Evolutionary conservation across 2,329 filamentous ascomycete genomes (phyloP).

Genomic region (Dryadomyces quercivorus): DNA sequence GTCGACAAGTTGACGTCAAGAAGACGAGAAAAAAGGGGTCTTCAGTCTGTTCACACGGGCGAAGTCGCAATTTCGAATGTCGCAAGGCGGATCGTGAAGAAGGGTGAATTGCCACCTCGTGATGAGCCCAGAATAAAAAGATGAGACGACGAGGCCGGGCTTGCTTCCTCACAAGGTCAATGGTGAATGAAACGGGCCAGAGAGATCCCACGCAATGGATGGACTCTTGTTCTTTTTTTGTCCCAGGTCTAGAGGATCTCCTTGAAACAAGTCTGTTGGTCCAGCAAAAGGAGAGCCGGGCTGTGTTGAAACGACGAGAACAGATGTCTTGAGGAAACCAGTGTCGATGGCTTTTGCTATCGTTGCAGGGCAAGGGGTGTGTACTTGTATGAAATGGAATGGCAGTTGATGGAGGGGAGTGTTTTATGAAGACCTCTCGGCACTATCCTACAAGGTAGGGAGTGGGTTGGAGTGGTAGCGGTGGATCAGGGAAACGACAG

Average conservation of each 20-base stretch:
- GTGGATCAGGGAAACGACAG: slow-evolving; percentile 14
- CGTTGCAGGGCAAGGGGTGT: slow-evolving; percentile 29
- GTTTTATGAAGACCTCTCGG: slow-evolving; percentile 34
- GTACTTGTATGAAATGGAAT: slow-evolving; percentile 37
- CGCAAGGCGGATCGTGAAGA: not conserved
- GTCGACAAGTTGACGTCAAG: not conserved
- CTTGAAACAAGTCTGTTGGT: not conserved
- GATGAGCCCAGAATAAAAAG: not conserved
- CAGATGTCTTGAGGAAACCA: slow-evolving; percentile 16
- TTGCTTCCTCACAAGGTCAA: not conserved
- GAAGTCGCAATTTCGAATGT: not conserved
- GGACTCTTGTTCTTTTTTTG: not conserved
- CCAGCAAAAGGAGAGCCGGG: not conserved
- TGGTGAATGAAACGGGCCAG: not conserved
- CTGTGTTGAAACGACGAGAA: slow-evolving; percentile 7
- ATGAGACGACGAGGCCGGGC: not conserved
- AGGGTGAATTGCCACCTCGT: not conserved
- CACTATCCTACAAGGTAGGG: slow-evolving; percentile 25
- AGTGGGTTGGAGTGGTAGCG: slow-evolving; percentile 20
- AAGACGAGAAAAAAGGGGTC: not conserved
- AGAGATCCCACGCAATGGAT: not conserved
- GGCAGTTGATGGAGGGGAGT: slow-evolving; percentile 35
- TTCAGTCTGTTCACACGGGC: not conserved
- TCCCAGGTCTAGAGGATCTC: not conserved
- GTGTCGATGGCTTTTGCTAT: slow-evolving; percentile 16